These are phyloP conservation scores for Pisolithus orientalis DNA, from an alignment of 768 basidiomycete genomes.

Conservation along the genomic window DNA sequence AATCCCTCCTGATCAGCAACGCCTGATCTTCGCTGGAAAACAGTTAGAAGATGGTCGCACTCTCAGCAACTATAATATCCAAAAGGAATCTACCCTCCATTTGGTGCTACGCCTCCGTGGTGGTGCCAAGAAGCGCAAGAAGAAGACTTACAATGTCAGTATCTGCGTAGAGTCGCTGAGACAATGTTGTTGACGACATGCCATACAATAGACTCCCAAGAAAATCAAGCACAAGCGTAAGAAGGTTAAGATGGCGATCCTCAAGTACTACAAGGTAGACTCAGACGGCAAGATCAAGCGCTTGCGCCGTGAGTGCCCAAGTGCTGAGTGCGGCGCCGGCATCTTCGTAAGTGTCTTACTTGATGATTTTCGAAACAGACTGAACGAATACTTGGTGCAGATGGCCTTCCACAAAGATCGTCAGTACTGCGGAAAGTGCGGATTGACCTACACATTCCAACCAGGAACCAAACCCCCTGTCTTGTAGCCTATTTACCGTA, in stretches of 20 bases:
- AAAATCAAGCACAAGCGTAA: slow-evolving; percentile 99
- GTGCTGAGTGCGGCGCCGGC: slow-evolving; percentile 77
- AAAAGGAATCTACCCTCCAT: slow-evolving; percentile 99
- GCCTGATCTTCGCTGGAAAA: slow-evolving; percentile 98
- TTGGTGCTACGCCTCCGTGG: slow-evolving; percentile 96
- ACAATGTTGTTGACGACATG: slow-evolving; percentile 4
- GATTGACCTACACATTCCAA: slow-evolving; percentile 79
- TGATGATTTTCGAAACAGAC: neutral
- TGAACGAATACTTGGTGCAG: slow-evolving; percentile 34
- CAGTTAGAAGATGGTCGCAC: slow-evolving; percentile 99
- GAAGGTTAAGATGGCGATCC: slow-evolving; percentile 99
- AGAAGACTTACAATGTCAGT: slow-evolving; percentile 96
- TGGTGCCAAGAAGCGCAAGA: slow-evolving; percentile 99
- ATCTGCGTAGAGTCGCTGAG: neutral
- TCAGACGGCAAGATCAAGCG: slow-evolving; percentile 99
- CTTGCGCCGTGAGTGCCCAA: slow-evolving; percentile 92
- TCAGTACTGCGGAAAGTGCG: slow-evolving; percentile 97
- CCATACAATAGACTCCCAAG: slow-evolving; percentile 72
- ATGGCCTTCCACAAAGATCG: slow-evolving; percentile 99
- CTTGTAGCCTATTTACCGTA: slow-evolving; percentile 35
- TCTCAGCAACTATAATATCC: slow-evolving; percentile 94
- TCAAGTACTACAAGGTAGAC: slow-evolving; percentile 99
- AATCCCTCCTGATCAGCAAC: slow-evolving; percentile 92
- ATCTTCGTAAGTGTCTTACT: slow-evolving; percentile 58
- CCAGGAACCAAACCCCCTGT: slow-evolving; percentile 76